These are phyloP conservation scores for Dissophora globulifera DNA, from an alignment of 192 early-diverging fungal species.

Conservation along the genomic window DNA sequence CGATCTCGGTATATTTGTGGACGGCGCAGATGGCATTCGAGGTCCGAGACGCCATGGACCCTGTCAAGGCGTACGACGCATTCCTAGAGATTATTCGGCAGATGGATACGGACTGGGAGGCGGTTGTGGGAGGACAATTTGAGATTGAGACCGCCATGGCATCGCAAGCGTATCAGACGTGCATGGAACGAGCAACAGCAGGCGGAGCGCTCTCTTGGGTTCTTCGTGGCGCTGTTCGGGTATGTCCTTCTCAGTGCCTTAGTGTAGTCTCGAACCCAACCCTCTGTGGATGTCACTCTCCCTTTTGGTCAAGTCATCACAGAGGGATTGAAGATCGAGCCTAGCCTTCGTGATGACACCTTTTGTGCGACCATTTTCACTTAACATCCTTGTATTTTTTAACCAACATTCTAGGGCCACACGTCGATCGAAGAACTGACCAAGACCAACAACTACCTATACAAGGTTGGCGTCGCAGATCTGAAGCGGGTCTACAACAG, in stretches of 20 bases:
- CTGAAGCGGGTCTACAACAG: constrained; percentile 63
- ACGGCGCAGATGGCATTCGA: constrained; percentile 58
- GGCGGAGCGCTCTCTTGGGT: constrained; percentile 47
- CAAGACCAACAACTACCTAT: constrained; percentile 52
- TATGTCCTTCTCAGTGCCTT: constrained; percentile 3
- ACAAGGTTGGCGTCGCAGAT: constrained; percentile 61
- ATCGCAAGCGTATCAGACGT: constrained; percentile 47
- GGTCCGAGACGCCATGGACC: constrained; percentile 41
- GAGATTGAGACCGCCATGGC: constrained; percentile 51
- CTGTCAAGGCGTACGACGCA: constrained; percentile 49
- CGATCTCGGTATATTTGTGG: constrained; percentile 67
- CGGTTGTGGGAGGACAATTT: constrained; percentile 32
- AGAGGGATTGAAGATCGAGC: no score
- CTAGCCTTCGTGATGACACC: no score
- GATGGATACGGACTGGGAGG: constrained; percentile 50
- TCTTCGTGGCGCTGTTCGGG: constrained; percentile 39
- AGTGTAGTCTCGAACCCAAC: neutral
- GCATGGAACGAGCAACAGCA: constrained; percentile 47
- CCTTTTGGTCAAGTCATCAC: neutral
- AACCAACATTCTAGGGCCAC: constrained; percentile 57
- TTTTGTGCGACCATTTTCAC: no score
- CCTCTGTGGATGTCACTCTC: no score
- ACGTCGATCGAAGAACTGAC: constrained; percentile 63
- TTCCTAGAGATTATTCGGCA: constrained; percentile 49
- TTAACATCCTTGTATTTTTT: neutral